Evolutionary conservation across 148 eudicot species (phyloP), one percentile per base, ranked within the genome.

Genomic region (Amaranthus hypochondriacus): DNA sequence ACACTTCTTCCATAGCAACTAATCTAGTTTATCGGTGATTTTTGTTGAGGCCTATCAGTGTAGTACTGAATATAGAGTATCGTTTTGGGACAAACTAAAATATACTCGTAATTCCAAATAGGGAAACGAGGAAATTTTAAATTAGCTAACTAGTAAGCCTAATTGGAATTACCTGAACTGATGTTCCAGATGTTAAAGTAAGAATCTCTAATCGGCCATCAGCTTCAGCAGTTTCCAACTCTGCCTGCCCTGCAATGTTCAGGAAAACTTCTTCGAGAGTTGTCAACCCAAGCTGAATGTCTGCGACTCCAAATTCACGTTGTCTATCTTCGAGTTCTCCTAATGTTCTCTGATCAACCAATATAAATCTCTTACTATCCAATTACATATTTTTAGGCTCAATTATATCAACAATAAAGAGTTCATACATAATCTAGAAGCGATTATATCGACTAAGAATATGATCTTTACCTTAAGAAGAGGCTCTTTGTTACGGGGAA

Each of bases 261-360:
- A 91, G 79, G 73, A 94, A 94, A 56, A 91, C 95, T 86, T 94
- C 96, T 86, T 94, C 98, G n/a, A 94, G 87, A 59, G 96, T 94
- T 60, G 96, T 83, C 59, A 94, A 83, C 60, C 98, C 90, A 5
- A 94, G 86, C 82, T 94, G 98, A 75, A 93, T 86, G 79, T 91
- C 97, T 70, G 84, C 52, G 70, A 94, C 87, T 6, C 91, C 88
- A 13, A 89, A 88, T 79, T 91, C 90, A 51, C 68, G 77, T 43
- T 87, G 87, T 83, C 82, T 91, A 60, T 87, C 90, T 79, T 94
- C 88, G 49, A 94, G 89, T 81, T 91, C 97, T 62, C 83, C 79
- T 7, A 94, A 87, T 73, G 85, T 88, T 63, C 69, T 75, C 98
- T 93, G 79, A 51, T 28, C 64, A 64, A 49, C 46, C 4, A 52